Evolutionary conservation across 2,329 filamentous ascomycete species (phyloP).

Genomic region (Paecilomyces formosus): DNA sequence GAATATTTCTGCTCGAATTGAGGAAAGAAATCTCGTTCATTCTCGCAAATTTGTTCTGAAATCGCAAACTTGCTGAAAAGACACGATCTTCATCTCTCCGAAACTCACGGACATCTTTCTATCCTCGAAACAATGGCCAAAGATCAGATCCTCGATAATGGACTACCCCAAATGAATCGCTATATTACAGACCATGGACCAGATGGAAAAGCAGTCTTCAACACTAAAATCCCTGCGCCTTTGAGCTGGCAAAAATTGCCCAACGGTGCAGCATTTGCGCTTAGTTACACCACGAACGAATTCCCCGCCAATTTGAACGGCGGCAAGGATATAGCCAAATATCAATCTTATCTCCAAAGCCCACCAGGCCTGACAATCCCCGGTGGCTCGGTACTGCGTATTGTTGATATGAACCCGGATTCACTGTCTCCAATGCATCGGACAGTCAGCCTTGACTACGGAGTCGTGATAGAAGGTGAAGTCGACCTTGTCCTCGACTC

Average conservation of each 20-base stretch:
- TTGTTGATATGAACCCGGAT: slow-evolving; percentile 39
- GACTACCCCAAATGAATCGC: too few relatives aligned
- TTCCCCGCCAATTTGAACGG: slow-evolving; percentile 41
- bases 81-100: too few relatives aligned
- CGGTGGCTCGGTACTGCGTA: slow-evolving; percentile 31
- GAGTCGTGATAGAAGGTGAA: slow-evolving; percentile 45
- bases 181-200: slow-evolving; percentile 8
- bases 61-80: too few relatives aligned
- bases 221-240: too few relatives aligned
- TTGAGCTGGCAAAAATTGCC: slow-evolving; percentile 5
- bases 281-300: slow-evolving; percentile 43
- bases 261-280: slow-evolving; percentile 40
- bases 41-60: too few relatives aligned
- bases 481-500: slow-evolving; percentile 44
- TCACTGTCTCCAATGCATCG: slow-evolving; percentile 42
- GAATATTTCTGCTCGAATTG: too few relatives aligned
- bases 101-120: too few relatives aligned
- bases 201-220: slow-evolving; percentile 6
- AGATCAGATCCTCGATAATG: too few relatives aligned
- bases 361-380: slow-evolving; percentile 45
- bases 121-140: too few relatives aligned
- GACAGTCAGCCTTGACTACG: slow-evolving; percentile 46
- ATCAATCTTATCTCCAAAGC: slow-evolving; percentile 36
- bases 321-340: slow-evolving; percentile 40
- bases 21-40: too few relatives aligned